A percentile compares a stretch with the other conserved stretches of the same genome.
Evolutionary conservation across 2,329 filamentous ascomycete species (phyloP).

Genomic region (Colletotrichum sp.): DNA sequence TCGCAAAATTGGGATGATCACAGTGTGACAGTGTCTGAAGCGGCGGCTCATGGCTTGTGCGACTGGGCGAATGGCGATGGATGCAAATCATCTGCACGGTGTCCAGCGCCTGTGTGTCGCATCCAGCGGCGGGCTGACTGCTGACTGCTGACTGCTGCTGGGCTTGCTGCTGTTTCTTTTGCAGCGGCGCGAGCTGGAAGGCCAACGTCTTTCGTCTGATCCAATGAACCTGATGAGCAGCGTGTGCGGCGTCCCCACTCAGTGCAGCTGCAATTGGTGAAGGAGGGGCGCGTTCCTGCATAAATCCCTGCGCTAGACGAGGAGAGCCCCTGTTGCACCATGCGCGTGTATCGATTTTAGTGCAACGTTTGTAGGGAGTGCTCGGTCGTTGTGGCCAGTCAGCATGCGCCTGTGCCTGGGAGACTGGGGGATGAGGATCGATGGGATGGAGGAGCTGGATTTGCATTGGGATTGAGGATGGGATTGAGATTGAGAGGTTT

Average conservation of each 20-base stretch:
- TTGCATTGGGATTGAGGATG: not conserved
- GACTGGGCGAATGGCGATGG: not conserved
- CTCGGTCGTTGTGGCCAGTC: constrained; percentile 5
- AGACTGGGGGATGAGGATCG: not conserved
- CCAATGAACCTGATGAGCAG: constrained; percentile 3
- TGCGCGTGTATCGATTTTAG: constrained; percentile 14
- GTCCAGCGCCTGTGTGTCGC: not conserved
- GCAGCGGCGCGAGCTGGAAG: not conserved
- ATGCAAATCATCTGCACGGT: not conserved
- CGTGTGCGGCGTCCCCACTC: not conserved
- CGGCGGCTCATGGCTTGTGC: not conserved
- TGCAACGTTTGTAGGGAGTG: constrained; percentile 14
- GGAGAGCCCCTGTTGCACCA: constrained; percentile 9
- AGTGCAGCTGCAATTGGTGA: not conserved
- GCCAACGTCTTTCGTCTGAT: not conserved
- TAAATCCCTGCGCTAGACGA: constrained; percentile 13
- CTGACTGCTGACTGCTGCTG: not conserved
- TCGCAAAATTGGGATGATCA: not conserved
- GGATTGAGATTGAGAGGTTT: not conserved
- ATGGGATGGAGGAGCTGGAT: not conserved
- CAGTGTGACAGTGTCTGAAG: constrained; percentile 13
- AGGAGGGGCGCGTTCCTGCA: constrained; percentile 23
- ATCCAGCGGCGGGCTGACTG: not conserved
- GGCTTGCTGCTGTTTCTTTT: not conserved
- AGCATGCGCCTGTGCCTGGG: constrained; percentile 11